Evolutionary conservation across 495 filamentous ascomycete species (phyloP).

Genomic region (Xylaria palmicola): DNA sequence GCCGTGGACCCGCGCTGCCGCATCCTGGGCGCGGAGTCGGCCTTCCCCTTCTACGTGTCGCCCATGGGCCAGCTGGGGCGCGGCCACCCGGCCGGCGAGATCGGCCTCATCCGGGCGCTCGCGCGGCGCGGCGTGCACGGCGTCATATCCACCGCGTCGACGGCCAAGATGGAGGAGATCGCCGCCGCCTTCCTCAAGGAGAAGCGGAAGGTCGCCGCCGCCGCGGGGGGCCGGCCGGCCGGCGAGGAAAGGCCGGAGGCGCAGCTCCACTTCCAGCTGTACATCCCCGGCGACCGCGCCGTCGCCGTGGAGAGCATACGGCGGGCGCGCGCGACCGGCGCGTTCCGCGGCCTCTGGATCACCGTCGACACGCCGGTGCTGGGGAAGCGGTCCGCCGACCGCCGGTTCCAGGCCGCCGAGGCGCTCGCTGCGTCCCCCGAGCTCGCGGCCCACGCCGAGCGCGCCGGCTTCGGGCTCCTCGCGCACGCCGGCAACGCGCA

Average conservation of each 20-base stretch:
- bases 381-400: slow-evolving; percentile 57
- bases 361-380: slow-evolving; percentile 62
- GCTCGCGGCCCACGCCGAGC: slow-evolving; percentile 15
- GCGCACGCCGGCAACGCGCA: slow-evolving; percentile 33
- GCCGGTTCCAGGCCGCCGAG: slow-evolving; percentile 53
- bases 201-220: slow-evolving; percentile 25
- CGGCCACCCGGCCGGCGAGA: slow-evolving; percentile 66
- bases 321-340: slow-evolving; percentile 59
- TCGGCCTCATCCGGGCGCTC: slow-evolving; percentile 58
- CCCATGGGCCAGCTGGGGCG: slow-evolving; percentile 72
- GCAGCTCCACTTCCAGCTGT: slow-evolving; percentile 60
- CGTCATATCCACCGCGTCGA: slow-evolving; percentile 46
- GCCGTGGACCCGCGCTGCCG: slow-evolving; percentile 67
- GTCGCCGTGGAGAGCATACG: slow-evolving; percentile 59
- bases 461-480: slow-evolving; percentile 22
- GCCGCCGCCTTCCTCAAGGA: slow-evolving; percentile 25
- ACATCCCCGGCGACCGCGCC: slow-evolving; percentile 61
- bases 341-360: slow-evolving; percentile 55
- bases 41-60: slow-evolving; percentile 77
- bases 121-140: slow-evolving; percentile 25
- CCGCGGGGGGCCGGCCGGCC: slow-evolving; percentile 18
- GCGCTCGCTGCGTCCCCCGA: slow-evolving; percentile 35
- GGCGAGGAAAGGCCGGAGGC: slow-evolving; percentile 50
- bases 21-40: slow-evolving; percentile 72
- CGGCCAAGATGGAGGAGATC: slow-evolving; percentile 41